These are phyloP conservation scores for Cornus controversa DNA, from an alignment of 148 eudicot genomes.

Conservation along the genomic window DNA sequence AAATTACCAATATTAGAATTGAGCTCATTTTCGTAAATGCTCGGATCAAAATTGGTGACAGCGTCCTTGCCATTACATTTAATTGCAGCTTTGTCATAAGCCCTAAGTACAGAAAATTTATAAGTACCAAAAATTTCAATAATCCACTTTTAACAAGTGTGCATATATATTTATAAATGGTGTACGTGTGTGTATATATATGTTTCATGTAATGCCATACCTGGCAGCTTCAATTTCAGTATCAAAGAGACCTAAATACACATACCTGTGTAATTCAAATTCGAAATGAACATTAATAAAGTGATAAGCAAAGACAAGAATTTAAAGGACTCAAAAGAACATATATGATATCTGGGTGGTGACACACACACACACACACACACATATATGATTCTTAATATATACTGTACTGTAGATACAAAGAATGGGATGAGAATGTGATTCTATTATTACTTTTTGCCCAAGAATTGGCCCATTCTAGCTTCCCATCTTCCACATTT, in stretches of 20 bases:
- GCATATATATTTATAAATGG: too few species aligned
- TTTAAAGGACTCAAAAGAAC: neutral
- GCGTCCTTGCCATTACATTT: slow-evolving; percentile 95
- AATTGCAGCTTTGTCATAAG: slow-evolving; percentile 94
- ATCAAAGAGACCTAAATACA: slow-evolving; percentile 91
- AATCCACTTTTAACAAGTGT: neutral
- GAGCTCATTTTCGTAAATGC: slow-evolving; percentile 74
- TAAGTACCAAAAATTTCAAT: neutral
- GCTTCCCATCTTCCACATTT: slow-evolving; percentile 99
- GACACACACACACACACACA: neutral
- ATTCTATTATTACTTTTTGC: slow-evolving; percentile 77
- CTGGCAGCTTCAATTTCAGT: slow-evolving; percentile 97
- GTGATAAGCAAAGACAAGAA: neutral
- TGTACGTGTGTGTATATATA: too few species aligned
- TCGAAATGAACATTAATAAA: neutral
- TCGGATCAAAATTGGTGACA: slow-evolving; percentile 88
- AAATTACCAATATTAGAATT: slow-evolving; percentile 39
- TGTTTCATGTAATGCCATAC: too few species aligned
- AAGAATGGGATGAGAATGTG: neutral
- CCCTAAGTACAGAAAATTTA: slow-evolving; percentile 42
- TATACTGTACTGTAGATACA: too few species aligned
- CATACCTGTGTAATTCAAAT: slow-evolving; percentile 55
- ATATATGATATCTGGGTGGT: neutral
- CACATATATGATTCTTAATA: too few species aligned
- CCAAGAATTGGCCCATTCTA: slow-evolving; percentile 97